phyloP scores from a whole-genome alignment of 2,329 filamentous ascomycete species.

The Aureobasidium sp. region DNA sequence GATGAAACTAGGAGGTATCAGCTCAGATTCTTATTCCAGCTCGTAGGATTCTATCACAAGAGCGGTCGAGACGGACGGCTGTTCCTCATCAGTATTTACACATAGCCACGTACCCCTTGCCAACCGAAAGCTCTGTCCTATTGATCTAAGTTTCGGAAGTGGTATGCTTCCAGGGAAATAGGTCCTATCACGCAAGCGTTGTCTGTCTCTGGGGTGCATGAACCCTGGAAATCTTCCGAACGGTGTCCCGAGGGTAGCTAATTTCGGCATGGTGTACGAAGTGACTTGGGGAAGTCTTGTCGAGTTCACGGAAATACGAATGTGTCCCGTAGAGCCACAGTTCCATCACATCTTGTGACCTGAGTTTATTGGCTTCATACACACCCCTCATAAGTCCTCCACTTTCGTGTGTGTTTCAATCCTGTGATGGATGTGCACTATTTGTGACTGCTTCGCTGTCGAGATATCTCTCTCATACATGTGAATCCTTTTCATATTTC shows the following conservation, averaged over 20 bases:
- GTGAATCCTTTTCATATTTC: no score
- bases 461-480: no score
- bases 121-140: background rate
- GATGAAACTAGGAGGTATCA: no score
- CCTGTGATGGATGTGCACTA: no score
- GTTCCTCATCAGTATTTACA: background rate
- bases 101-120: background rate
- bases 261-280: no score
- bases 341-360: background rate
- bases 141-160: background rate
- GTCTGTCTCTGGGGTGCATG: background rate
- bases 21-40: no score
- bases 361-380: background rate
- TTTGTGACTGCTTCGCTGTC: no score
- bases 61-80: background rate
- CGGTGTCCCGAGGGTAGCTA: background rate
- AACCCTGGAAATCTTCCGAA: background rate
- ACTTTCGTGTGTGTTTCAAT: background rate
- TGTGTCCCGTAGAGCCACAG: background rate
- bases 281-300: background rate
- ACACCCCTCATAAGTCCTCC: background rate
- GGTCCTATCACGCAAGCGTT: background rate
- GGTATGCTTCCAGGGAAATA: background rate
- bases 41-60: no score
- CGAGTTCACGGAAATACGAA: background rate